Base-by-base conservation (phyloP, 2,329 filamentous ascomycete species). In the Xylariaceae sp. region DNA sequence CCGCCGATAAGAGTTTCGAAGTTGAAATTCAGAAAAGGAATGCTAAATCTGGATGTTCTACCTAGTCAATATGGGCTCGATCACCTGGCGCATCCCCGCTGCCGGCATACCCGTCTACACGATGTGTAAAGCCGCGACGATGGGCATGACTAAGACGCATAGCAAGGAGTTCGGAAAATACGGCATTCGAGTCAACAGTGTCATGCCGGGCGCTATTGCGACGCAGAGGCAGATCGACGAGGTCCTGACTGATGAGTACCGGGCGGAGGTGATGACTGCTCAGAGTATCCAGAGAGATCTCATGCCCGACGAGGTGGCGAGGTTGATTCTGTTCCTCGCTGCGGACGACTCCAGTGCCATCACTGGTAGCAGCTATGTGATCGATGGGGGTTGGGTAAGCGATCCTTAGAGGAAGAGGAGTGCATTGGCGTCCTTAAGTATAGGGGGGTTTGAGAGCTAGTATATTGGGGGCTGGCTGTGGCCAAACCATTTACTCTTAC, bases 121-220 rank as follows among this genome's bases (percentile, higher is more conserved):
- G 12, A 64, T 75, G 2, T 72, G 72, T 62, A 77, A 77, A 54
- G 70, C 74, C 0, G 75, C 74, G 1, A 60, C 75, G 6, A 63
- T 73, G 48, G 75, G 74, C 5, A 68, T 78, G 66, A 77, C 75
- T 45, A 61, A 68, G 40, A 71, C 70, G 40, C 73, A 74, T 42
- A 70, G 68, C 29, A 69, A 68, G 45, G 75, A 77, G 65, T 71
- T 75, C 48, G 75, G 74, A 0, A 44, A 32, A 6, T 53, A 61
- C n/a, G 71, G 72, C 1, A 67, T 77, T 18, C 59, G 78, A 0
- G 74, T 81, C 5, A 81, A 81, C 50, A 79, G 76, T 53, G 74
- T 82, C 26, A 77, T 81, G 75, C 79, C 79, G 0, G 78, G 78
- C 0, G 70, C 76, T 2, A 77, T 81, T 29, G 77, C 75, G 1